Evolutionary conservation across 805 yeast species (phyloP).

Genomic region (Brettanomyces naardenensis): DNA sequence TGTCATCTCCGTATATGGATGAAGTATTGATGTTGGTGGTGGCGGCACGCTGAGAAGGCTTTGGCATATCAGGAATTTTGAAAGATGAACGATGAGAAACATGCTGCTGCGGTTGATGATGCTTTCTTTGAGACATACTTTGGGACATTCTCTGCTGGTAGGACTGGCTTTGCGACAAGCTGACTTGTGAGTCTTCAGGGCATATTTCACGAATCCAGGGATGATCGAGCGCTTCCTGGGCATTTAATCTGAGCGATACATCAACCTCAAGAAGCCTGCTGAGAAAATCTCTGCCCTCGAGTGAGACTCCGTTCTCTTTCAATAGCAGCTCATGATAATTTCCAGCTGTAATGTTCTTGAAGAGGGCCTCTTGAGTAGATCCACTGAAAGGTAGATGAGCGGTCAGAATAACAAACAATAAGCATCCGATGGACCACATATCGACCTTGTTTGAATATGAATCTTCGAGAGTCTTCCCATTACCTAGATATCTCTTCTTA

Average conservation of each 20-base stretch:
- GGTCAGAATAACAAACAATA: slow-evolving; percentile 84
- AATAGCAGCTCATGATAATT: slow-evolving; percentile 74
- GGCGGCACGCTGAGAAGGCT: not conserved
- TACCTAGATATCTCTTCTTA: slow-evolving; percentile 23
- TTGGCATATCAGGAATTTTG: slow-evolving; percentile 1
- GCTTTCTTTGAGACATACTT: slow-evolving; percentile 5
- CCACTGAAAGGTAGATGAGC: slow-evolving; percentile 96
- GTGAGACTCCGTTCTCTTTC: slow-evolving; percentile 50
- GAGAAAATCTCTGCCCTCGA: slow-evolving; percentile 66
- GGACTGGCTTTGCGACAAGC: slow-evolving; percentile 64
- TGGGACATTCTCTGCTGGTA: slow-evolving; percentile 45
- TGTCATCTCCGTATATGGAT: not conserved
- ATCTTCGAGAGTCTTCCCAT: slow-evolving; percentile 25
- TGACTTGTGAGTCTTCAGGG: slow-evolving; percentile 32
- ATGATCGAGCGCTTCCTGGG: slow-evolving; percentile 67
- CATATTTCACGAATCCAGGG: slow-evolving; percentile 59
- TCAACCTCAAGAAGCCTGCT: slow-evolving; percentile 66
- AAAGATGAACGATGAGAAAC: not conserved
- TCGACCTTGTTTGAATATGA: slow-evolving; percentile 83
- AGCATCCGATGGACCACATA: slow-evolving; percentile 96
- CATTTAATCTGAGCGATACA: slow-evolving; percentile 65
- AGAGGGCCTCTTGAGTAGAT: slow-evolving; percentile 77
- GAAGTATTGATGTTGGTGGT: slow-evolving; percentile 1
- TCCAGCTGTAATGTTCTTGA: slow-evolving; percentile 68
- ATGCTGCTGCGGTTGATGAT: no score